Evolutionary conservation across 176 grass and related monocot genomes (phyloP).

Genomic region (Oryza glumipatula): DNA sequence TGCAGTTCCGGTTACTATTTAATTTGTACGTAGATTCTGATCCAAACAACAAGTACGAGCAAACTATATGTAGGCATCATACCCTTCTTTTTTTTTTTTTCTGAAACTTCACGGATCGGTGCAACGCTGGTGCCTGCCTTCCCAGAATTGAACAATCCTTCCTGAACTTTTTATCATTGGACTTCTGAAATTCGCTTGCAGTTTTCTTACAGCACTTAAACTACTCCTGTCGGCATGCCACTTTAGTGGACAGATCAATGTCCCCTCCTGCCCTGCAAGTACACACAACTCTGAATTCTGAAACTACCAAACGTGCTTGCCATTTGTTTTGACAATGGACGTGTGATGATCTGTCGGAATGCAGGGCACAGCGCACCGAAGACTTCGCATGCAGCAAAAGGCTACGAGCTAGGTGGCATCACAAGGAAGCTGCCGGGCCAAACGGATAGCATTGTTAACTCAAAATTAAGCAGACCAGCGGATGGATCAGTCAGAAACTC

Average conservation of each 20-base stretch:
- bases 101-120: constrained; percentile 1
- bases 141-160: neutral
- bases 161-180: neutral
- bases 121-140: neutral
- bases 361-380: constrained; percentile 23
- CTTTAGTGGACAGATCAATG: neutral
- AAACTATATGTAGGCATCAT: neutral
- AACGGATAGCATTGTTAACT: constrained; percentile 43
- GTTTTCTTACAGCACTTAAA: neutral
- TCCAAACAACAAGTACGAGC: neutral
- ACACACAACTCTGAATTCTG: neutral
- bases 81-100: too few species aligned
- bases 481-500: constrained; percentile 33
- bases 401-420: constrained; percentile 17
- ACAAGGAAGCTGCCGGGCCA: neutral
- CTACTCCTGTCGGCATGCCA: neutral
- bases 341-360: constrained; percentile 37
- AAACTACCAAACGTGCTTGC: neutral
- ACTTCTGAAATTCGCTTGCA: too few species aligned
- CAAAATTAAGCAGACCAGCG: neutral
- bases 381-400: neutral
- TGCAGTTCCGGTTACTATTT: neutral
- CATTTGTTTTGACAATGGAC: constrained; percentile 2
- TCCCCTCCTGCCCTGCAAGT: neutral
- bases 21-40: neutral